Base-by-base conservation (phyloP, 768 basidiomycete species). In the Tricholoma bakamatsutake region DNA sequence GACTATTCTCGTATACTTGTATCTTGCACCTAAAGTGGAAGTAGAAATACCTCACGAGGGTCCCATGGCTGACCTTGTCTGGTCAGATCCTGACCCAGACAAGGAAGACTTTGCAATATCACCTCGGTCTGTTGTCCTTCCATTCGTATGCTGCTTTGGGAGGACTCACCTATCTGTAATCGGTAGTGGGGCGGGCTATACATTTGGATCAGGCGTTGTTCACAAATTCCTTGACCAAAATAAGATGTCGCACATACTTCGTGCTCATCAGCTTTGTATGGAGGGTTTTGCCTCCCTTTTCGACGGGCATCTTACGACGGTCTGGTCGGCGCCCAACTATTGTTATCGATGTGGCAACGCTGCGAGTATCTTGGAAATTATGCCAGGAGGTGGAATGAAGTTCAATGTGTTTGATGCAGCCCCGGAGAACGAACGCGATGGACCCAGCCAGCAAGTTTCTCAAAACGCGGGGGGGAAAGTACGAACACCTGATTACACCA, bases 51-150 rank as follows among this genome's bases (percentile, higher is more conserved):
- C 97, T 42, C 97, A 98, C 64, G 97, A 99, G 71, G 97, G 97
- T 3, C 96, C 97, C 27, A 98, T 99, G 94, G 96, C 96, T 11
- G 97, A 99, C 80, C 81, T 99, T 28, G 97, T 99, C 1, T 99
- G 97, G 97, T 98, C 95, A 45, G 97, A 99, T 80, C 97, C 97
- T 34, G 97, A 99, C 73, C 85, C 93, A 35, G 97, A 99, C 71
- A 99, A 98, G 70, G 97, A 98, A 70, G 97, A 98, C 66, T 99
- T 98, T 68, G 96, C 97, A 28, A 98, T 99, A 72, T 97, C 94
- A 57, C 96, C 96, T 55, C 84, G 96, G 94, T 96, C 60, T 54
- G 81, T 72, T 24, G 48, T 47, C 43, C 59, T 57, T 54, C 50
- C 57, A 50, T 57, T 52, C 54, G 57, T 40, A 58, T 35, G 54